These are phyloP conservation scores for Pneumocystis oryctolagi DNA, from an alignment of 1,139 yeast species.

Conservation along the genomic window DNA sequence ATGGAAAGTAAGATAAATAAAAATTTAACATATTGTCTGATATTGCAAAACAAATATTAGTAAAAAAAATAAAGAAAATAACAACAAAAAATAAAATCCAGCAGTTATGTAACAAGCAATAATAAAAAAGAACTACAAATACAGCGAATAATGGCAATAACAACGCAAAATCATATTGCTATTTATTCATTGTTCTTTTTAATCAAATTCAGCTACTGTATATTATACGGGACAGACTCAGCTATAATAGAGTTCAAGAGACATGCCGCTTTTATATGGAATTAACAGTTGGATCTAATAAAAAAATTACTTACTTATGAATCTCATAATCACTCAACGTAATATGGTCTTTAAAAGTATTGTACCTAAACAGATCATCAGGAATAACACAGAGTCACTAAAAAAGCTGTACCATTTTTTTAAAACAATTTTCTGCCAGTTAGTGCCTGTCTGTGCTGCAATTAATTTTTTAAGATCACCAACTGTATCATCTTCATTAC, in stretches of 20 bases:
- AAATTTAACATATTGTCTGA: not conserved
- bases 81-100: not conserved
- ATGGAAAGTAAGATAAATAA: not conserved
- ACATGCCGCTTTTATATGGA: not conserved
- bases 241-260: not conserved
- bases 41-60: not conserved
- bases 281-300: not conserved
- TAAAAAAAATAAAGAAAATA: not conserved
- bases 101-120: not conserved
- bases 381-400: not conserved
- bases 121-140: not conserved
- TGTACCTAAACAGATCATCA: conserved; percentile 30
- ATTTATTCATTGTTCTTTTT: not conserved
- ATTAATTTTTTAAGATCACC: conserved; percentile 82
- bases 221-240: not conserved
- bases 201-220: not conserved
- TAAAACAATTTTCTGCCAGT: conserved; percentile 38
- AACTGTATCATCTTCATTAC: conserved; percentile 70
- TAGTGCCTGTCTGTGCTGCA: conserved; percentile 68
- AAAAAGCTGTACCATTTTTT: conserved; percentile 40
- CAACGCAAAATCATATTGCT: not conserved
- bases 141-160: not conserved
- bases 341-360: conserved; percentile 75
- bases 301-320: conserved; percentile 33
- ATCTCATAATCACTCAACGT: conserved; percentile 84